Conservation (phyloP, 176 grass and related monocot genomes). For the Raddia distichophylla region DNA sequence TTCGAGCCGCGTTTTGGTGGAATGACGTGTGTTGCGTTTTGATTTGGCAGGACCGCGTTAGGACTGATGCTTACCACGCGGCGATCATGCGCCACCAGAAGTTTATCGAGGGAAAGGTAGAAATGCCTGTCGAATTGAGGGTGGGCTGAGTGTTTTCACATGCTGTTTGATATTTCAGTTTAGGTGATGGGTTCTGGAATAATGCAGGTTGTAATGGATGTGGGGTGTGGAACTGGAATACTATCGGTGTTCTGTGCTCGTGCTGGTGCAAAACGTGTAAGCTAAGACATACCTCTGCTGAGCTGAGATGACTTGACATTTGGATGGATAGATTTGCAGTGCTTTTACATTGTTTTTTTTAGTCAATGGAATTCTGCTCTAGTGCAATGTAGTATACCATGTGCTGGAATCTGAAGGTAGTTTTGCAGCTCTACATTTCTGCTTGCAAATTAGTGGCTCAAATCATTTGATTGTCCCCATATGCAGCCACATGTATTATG, state of each 20-base stretch:
- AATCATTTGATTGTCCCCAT: not conserved
- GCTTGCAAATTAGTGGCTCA: constrained; percentile 11
- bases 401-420: not conserved
- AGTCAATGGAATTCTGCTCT: not conserved
- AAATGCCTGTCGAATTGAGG: not conserved
- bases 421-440: constrained; percentile 2
- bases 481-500: not conserved
- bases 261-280: constrained; percentile 83
- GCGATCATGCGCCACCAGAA: constrained; percentile 84
- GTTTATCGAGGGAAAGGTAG: constrained; percentile 86
- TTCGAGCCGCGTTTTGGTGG: not conserved
- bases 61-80: constrained; percentile 74
- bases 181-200: not conserved
- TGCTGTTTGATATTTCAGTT: constrained; percentile 3
- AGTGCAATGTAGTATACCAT: not conserved
- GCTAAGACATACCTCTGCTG: not conserved
- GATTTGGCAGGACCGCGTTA: constrained; percentile 66
- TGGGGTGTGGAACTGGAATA: constrained; percentile 92
- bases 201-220: constrained; percentile 89
- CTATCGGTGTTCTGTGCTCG: constrained; percentile 91
- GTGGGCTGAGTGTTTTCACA: not conserved
- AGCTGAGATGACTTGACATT: not conserved
- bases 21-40: not conserved
- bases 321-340: not conserved
- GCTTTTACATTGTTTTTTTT: not conserved